Conservation (phyloP, 1,139 yeast genomes). For the Yueomyces sp. region DNA sequence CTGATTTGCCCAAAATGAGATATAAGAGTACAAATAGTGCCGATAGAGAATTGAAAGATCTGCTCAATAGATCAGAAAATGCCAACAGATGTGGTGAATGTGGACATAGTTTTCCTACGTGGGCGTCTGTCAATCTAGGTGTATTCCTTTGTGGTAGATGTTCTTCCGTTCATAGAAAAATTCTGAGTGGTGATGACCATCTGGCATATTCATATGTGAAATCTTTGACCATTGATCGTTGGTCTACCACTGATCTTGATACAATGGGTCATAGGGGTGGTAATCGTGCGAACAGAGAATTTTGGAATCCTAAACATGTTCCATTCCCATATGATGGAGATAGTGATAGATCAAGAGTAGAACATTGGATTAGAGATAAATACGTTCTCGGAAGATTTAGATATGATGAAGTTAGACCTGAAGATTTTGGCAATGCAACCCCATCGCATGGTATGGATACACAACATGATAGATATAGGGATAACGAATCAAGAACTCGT, state of each 20-base stretch:
- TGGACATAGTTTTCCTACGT: conserved; percentile 45
- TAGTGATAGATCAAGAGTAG: conserved; percentile 30
- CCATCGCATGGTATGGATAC: background rate
- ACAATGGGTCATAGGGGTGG: conserved; percentile 22
- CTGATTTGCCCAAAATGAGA: background rate
- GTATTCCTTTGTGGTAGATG: conserved; percentile 67
- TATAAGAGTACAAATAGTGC: conserved; percentile 1
- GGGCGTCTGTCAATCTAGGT: conserved; percentile 31
- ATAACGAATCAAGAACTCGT: conserved; percentile 3
- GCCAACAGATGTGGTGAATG: conserved; percentile 67
- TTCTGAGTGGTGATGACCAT: conserved; percentile 23
- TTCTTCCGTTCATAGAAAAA: conserved; percentile 40
- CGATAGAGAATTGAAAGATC: conserved; percentile 22
- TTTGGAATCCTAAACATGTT: conserved; percentile 32
- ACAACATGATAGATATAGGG: background rate
- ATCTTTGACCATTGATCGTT: conserved; percentile 59
- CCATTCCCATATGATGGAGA: conserved; percentile 57
- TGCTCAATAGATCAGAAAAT: conserved; percentile 32
- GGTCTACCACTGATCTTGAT: conserved; percentile 32
- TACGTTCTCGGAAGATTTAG: conserved; percentile 43
- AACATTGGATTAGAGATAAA: conserved; percentile 43
- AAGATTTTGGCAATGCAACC: conserved; percentile 11
- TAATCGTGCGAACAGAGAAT: conserved; percentile 21
- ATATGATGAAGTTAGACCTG: conserved; percentile 23
- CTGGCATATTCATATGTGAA: conserved; percentile 26